Base-by-base conservation (phyloP, 345 rosid species). In the Acer campestre region DNA sequence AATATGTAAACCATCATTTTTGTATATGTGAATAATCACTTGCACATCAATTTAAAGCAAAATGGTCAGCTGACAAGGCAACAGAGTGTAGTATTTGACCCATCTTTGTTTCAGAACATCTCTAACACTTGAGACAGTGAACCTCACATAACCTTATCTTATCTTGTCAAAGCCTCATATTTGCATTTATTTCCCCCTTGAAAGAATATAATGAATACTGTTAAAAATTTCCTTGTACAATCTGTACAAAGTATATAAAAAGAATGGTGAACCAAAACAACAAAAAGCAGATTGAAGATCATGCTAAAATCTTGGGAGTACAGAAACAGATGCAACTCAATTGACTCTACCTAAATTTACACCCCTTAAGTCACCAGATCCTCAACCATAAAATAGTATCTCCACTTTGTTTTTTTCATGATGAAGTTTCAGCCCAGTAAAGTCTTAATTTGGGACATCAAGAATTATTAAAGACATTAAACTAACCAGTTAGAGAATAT, bases 331-430 rank as follows among this genome's bases (percentile, higher is more conserved):
- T 23, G 17, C 10, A 70, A 51, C 56, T 53, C 44, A 25, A 59
- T 70, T 17, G 48, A 53, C 38, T 42, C 38, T 40, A 35, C 58
- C 53, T 7, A 55, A 51, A 55, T 40, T 67, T 67, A 65, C 67
- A 67, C 12, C 79, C n/a, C 25, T 68, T 22, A 65, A 76, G 17
- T 46, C 16, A 31, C 38, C 27, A 67, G 6, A 67, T 75, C 38
- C 40, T 31, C 29, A 68, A 58, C 20, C 46, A 58, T 20, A 58
- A n/a, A 1, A 58, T 1, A n/a, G 62, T 20, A 58, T 58, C 62
- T 58, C 11, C 11, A 9, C 25, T 58, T 17, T n/a, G 62, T 2
- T n/a, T 18, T 53, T 75, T n/a, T 17, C 22, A 12, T 27, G 14
- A 48, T 44, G 53, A 42, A 20, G 55, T 42, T n/a, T 55, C 48